These are phyloP conservation scores for Alliaria petiolata DNA, from an alignment of 345 rosid species.

Conservation along the genomic window DNA sequence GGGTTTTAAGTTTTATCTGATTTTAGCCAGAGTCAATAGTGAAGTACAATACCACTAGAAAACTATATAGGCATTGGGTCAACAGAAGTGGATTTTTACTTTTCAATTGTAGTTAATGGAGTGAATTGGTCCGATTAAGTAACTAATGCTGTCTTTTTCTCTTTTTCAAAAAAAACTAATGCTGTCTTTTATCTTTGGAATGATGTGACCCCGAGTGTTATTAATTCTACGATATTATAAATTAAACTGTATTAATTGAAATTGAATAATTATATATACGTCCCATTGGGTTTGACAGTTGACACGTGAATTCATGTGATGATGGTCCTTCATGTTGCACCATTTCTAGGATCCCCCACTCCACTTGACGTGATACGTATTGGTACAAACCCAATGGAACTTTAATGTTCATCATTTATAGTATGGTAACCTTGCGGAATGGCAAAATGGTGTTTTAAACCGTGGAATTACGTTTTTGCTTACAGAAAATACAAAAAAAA, in stretches of 20 bases:
- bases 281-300: neutral
- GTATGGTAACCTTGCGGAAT: too few species aligned
- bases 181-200: constrained; percentile 21
- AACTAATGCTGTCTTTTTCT: constrained; percentile 12
- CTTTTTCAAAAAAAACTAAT: too few species aligned
- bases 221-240: constrained; percentile 10
- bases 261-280: constrained; percentile 23
- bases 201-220: neutral
- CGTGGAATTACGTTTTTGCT: too few species aligned
- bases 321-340: constrained; percentile 19
- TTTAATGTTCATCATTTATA: too few species aligned
- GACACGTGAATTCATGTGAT: constrained; percentile 46
- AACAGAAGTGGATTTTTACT: too few species aligned
- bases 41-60: too few species aligned
- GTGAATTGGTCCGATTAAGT: constrained; percentile 29
- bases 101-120: constrained; percentile 39
- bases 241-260: neutral
- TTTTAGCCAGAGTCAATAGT: too few species aligned
- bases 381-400: neutral
- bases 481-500: too few species aligned
- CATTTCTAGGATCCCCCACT: constrained; percentile 20
- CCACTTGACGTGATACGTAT: neutral
- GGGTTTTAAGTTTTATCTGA: too few species aligned
- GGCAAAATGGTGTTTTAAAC: too few species aligned
- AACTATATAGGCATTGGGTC: too few species aligned